Evolutionary conservation across 2,329 filamentous ascomycete genomes (phyloP), one percentile per base, ranked within the genome.

Genomic region (Orbilia blumenaviensis): DNA sequence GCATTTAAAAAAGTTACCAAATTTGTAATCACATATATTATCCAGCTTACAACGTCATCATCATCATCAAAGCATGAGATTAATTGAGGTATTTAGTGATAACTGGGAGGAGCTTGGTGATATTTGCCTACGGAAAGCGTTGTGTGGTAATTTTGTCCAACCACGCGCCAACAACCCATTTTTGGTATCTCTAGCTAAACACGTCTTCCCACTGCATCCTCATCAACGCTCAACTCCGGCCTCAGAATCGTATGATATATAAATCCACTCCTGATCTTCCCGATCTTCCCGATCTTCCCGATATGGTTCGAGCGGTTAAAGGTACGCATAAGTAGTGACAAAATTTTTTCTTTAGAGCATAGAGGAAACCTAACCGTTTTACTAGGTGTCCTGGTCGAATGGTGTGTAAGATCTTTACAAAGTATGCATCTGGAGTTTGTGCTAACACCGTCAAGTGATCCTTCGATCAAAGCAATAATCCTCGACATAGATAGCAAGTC

Each of bases 391-490:
- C 54, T 80, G 27, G 79, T 80, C 60, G 79, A 80, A 78, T 80
- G 79, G 78, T 80, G 42, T 14, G 77, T 29, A 34, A 12, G 21
- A 16, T 25, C 23, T 48, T 6, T 4, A 14, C 54, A 14, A n/a
- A 29, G 14, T 16, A 54, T 54, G n/a, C 2, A 21, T 27, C n/a
- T n/a, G n/a, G n/a, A 16, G 16, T 16, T 21, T 12, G 16, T 5
- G 48, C 27, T 64, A 27, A 56, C 46, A 8, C 34, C 12, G 27
- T 56, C 34, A 7, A 78, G 80, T 66, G 80, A 80, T 60, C 80
- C 80, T 42, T 80, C 79, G 4, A 80, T 80, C 77, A 80, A 80
- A 66, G 80, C 80, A 25, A 80, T 80, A 46, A 80, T 80, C 34
- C 71, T 80, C 27, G 80, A 80, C 42, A 78, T 80, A 27, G 80